These are phyloP conservation scores for Cystobasidiaceae sp. DNA, from an alignment of 1,284 basidiomycete species.

Conservation along the genomic window DNA sequence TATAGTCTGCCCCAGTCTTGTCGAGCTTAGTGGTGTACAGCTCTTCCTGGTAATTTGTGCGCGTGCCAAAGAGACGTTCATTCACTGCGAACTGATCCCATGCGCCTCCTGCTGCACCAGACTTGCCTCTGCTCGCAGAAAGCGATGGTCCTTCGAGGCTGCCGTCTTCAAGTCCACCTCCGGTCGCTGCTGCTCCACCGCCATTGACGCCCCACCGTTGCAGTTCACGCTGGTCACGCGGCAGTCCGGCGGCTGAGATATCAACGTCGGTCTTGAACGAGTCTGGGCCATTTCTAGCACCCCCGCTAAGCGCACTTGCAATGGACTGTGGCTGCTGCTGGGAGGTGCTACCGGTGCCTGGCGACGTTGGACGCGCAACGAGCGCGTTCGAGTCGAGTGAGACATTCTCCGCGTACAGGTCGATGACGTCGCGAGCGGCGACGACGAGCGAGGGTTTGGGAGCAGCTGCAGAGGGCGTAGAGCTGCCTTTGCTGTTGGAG, in stretches of 20 bases:
- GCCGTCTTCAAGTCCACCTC: constrained; percentile 60
- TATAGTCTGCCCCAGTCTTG: constrained; percentile 73
- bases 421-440: constrained; percentile 15
- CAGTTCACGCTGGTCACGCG: constrained; percentile 66
- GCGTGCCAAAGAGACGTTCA: constrained; percentile 87
- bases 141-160: constrained; percentile 33
- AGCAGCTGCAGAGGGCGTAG: neutral
- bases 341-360: neutral
- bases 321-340: neutral
- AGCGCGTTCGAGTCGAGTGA: neutral
- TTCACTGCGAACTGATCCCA: constrained; percentile 99
- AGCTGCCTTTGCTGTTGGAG: neutral
- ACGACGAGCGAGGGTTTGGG: constrained; percentile 10
- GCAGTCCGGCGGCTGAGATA: constrained; percentile 58
- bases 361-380: neutral
- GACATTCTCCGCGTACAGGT: constrained; percentile 22
- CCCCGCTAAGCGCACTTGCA: neutral
- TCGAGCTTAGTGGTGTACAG: constrained; percentile 93
- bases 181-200: constrained; percentile 33
- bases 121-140: neutral
- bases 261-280: constrained; percentile 82
- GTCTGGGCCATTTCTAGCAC: constrained; percentile 44
- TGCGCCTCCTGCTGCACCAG: constrained; percentile 40
- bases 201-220: constrained; percentile 65
- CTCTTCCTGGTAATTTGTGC: constrained; percentile 87